phyloP scores from a whole-genome alignment of 75 land plant species.

The Gnetum montanum region DNA sequence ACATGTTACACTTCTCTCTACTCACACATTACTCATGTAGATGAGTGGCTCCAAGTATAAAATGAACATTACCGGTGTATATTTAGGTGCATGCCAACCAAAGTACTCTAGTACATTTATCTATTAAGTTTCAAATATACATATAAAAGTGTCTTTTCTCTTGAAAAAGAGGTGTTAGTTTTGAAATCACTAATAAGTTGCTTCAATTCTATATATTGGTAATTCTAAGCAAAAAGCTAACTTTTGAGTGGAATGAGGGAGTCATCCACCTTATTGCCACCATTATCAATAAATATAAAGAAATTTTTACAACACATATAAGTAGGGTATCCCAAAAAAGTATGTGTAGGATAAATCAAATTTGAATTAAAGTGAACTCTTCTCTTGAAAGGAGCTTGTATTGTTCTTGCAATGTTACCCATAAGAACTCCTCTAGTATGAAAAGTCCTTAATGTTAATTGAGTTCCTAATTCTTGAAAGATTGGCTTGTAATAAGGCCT shows the following conservation, averaged over 20 bases:
- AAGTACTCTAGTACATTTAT: too few relatives aligned
- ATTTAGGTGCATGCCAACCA: too few relatives aligned
- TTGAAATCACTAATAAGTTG: too few relatives aligned
- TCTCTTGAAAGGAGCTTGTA: neutral
- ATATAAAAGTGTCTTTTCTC: too few relatives aligned
- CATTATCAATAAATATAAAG: neutral
- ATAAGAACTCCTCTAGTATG: conserved; percentile 1
- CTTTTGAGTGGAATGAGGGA: neutral
- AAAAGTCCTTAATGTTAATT: conserved; percentile 8
- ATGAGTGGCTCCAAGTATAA: too few relatives aligned
- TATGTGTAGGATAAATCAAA: neutral
- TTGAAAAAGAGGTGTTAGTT: too few relatives aligned
- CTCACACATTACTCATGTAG: too few relatives aligned
- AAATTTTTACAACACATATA: neutral
- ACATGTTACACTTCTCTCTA: too few relatives aligned
- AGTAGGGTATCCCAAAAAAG: neutral
- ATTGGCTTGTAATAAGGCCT: neutral
- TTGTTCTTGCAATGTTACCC: neutral
- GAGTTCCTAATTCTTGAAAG: conserved; percentile 1
- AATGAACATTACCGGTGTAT: too few relatives aligned
- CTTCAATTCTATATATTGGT: too few relatives aligned
- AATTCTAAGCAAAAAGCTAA: neutral
- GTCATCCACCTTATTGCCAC: neutral
- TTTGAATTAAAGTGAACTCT: neutral
- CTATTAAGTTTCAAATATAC: too few relatives aligned